phyloP scores from a whole-genome alignment of 805 yeast species.

The Lachancea mirantina region DNA sequence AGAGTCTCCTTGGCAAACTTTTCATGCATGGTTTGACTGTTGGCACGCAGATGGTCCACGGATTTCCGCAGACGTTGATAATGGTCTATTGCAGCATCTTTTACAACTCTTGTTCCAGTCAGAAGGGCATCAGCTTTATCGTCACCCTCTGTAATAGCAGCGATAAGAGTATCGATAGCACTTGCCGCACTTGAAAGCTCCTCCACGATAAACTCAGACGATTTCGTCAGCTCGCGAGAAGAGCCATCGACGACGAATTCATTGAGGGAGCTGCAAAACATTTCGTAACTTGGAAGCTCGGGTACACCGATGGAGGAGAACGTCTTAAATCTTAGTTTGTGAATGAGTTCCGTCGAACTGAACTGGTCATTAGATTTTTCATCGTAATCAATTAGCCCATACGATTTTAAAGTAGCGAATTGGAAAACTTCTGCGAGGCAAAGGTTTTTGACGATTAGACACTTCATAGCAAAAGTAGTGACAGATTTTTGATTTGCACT shows the following conservation, averaged over 20 bases:
- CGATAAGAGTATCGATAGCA: slow-evolving; percentile 13
- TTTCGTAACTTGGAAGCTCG: slow-evolving; percentile 43
- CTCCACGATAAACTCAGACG: slow-evolving; percentile 13
- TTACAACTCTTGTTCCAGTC: slow-evolving; percentile 25
- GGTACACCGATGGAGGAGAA: slow-evolving; percentile 79
- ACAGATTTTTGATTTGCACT: slow-evolving; percentile 22
- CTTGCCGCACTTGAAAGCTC: slow-evolving; percentile 15
- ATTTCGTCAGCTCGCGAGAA: slow-evolving; percentile 12
- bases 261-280: slow-evolving; percentile 20
- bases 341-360: slow-evolving; percentile 31
- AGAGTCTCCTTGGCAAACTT: slow-evolving; percentile 5
- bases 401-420: slow-evolving; percentile 23
- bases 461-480: slow-evolving; percentile 19
- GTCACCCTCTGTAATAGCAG: slow-evolving; percentile 18
- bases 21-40: slow-evolving; percentile 9
- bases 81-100: slow-evolving; percentile 28
- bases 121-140: slow-evolving; percentile 12
- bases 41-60: slow-evolving; percentile 11
- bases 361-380: slow-evolving; percentile 23
- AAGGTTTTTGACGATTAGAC: slow-evolving; percentile 24
- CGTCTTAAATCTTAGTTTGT: slow-evolving; percentile 64
- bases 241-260: slow-evolving; percentile 19
- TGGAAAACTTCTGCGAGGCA: slow-evolving; percentile 32
- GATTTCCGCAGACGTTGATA: slow-evolving; percentile 21
- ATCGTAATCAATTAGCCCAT: slow-evolving; percentile 20